Conservation (phyloP, 75 land plant genomes). For the Adiantum capillusveneris region DNA sequence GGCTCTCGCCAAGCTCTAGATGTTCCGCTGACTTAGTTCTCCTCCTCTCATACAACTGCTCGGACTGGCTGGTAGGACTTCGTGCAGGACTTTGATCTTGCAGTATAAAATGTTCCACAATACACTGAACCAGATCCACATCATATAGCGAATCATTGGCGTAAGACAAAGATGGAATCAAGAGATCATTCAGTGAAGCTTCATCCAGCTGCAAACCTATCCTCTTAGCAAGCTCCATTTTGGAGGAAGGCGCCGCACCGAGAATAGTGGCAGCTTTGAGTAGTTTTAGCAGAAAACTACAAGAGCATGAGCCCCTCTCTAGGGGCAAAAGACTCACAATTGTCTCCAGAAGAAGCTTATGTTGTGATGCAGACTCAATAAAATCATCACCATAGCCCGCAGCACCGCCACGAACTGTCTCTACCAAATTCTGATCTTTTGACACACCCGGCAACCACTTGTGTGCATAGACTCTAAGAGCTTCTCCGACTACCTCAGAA, state of each 20-base stretch:
- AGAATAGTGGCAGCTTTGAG: constrained; percentile 49
- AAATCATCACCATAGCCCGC: constrained; percentile 29
- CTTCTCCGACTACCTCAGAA: constrained; percentile 41
- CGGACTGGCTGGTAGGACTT: constrained; percentile 6
- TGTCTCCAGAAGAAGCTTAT: constrained; percentile 45
- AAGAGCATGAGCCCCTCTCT: constrained; percentile 43
- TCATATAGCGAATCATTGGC: constrained; percentile 39
- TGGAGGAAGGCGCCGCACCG: constrained; percentile 32
- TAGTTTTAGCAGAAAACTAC: constrained; percentile 50
- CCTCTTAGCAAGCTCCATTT: constrained; percentile 52
- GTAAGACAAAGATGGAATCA: constrained; percentile 38
- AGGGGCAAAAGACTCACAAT: constrained; percentile 51
- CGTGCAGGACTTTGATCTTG: constrained; percentile 35
- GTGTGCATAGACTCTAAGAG: constrained; percentile 46
- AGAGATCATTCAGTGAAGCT: constrained; percentile 53
- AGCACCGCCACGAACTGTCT: constrained; percentile 12
- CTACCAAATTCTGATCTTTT: constrained; percentile 15
- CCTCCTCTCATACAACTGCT: constrained; percentile 12
- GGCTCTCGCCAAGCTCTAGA: constrained; percentile 20
- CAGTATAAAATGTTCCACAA: constrained; percentile 47
- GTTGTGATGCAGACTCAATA: constrained; percentile 38
- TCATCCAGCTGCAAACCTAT: constrained; percentile 54
- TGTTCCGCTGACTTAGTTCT: constrained; percentile 21
- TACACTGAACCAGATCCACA: constrained; percentile 48
- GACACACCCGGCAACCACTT: constrained; percentile 53